Evolutionary conservation across 768 basidiomycete species (phyloP).

Genomic region (Tylopilus plumbeoviolaceoides): DNA sequence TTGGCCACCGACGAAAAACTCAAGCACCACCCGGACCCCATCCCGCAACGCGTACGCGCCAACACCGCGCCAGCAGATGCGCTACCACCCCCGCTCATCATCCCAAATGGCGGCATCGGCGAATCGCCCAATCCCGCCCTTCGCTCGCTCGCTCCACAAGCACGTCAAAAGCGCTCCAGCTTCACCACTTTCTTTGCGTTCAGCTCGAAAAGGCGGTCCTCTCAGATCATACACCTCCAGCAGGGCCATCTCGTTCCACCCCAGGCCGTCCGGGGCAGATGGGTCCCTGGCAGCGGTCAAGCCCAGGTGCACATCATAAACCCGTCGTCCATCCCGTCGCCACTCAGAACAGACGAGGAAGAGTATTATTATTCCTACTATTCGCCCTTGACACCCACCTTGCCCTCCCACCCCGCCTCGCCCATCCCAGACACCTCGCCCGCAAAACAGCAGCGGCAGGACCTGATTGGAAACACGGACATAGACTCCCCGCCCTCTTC

Average conservation of each 20-base stretch:
- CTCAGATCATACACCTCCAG: slow-evolving; percentile 16
- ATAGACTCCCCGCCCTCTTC: slow-evolving; percentile 16
- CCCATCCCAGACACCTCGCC: slow-evolving; percentile 16
- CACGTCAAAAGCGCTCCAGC: slow-evolving; percentile 44
- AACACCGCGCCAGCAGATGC: too few species aligned
- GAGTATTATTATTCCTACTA: slow-evolving; percentile 54
- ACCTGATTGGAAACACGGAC: slow-evolving; percentile 15
- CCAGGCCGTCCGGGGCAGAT: slow-evolving; percentile 13
- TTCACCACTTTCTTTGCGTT: slow-evolving; percentile 31
- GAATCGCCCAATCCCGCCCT: too few species aligned
- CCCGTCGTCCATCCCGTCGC: slow-evolving; percentile 15
- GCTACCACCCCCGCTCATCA: too few species aligned
- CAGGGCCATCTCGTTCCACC: slow-evolving; percentile 4
- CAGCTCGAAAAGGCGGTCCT: slow-evolving; percentile 22
- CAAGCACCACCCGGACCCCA: too few species aligned
- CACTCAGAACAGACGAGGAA: slow-evolving; percentile 33
- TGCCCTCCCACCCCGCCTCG: slow-evolving; percentile 2
- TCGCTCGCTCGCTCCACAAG: slow-evolving; percentile 16
- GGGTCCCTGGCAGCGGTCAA: slow-evolving; percentile 11
- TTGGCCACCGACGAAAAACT: too few species aligned
- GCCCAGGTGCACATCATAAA: slow-evolving; percentile 10
- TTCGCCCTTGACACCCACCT: slow-evolving; percentile 31
- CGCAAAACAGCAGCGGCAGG: slow-evolving; percentile 16
- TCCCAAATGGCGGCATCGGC: too few species aligned
- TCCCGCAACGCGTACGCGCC: too few species aligned